Base-by-base conservation (phyloP, 331 rosid genomes). In the Pyracantha coccinea region DNA sequence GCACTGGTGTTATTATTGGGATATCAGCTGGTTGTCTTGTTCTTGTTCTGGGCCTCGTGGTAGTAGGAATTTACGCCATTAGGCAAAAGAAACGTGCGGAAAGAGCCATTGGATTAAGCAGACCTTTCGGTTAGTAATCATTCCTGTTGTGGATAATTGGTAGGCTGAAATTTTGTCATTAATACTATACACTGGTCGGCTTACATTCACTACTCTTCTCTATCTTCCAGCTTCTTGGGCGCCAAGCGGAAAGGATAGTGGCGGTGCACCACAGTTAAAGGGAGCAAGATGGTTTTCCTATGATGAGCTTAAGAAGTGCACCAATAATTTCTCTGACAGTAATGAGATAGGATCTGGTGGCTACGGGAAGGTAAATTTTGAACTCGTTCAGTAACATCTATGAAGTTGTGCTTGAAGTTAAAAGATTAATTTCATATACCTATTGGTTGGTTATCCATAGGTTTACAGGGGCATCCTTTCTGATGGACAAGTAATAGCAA, bases 201-300 rank as follows among this genome's bases (percentile, higher is more conserved):
- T 69, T 77, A 69, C 62, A 16, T 5, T 64, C 55, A 45, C 68
- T 61, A 69, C 35, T 60, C 72, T 65, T 80, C 24, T 66, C 3
- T 68, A 5, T 83, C 16, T 73, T 79, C 17, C 80, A 95, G 97
- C 97, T 75, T 92, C 99, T 12, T 95, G 99, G 99, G 93, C 88
- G 79, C 89, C 97, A 61, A 92, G 93, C 61, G 97, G 97, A 44
- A 86, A 90, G 23, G 97, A 95, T 75, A 95, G 96, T 80, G 97
- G 90, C 35, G 96, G 97, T 67, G 97, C 96, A 71, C 97, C 99
- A 23, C 99, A 95, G 64, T 88, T 95, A 66, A 95, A 95, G 84
- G 99, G 99, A 73, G 97, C 97, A 59, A 89, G 97, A 83, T 92
- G 97, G 97, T 95, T 95, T 79, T 92, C 99, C 24, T 92, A 85